A percentile compares a stretch with the other conserved stretches of the same genome.
Conservation (phyloP, 495 filamentous ascomycete species). For the Lepraria neglecta region DNA sequence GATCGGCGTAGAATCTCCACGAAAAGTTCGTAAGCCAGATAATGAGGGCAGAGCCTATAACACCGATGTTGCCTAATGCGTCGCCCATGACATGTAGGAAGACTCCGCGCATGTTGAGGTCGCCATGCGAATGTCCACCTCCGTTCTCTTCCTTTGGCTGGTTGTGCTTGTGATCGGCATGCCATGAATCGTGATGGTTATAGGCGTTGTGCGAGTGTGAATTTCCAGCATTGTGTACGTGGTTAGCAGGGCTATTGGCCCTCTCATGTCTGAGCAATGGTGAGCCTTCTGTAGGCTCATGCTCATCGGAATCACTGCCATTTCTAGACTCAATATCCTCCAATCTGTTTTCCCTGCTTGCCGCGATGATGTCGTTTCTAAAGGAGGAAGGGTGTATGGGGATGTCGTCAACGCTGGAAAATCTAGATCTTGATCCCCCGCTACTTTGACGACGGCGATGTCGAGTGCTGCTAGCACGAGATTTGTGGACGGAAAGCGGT, state of each 20-base stretch:
- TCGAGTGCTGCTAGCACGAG: slow-evolving; percentile 28
- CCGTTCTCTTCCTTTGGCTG: slow-evolving; percentile 58
- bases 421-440: slow-evolving; percentile 47
- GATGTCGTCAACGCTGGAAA: slow-evolving; percentile 62
- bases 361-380: slow-evolving; percentile 82
- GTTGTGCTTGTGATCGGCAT: slow-evolving; percentile 65
- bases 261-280: slow-evolving; percentile 37
- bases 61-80: slow-evolving; percentile 92
- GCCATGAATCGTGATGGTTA: slow-evolving; percentile 10
- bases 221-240: slow-evolving; percentile 15
- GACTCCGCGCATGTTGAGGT: slow-evolving; percentile 97
- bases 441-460: slow-evolving; percentile 46
- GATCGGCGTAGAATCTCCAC: slow-evolving; percentile 77
- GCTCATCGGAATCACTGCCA: slow-evolving; percentile 44
- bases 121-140: slow-evolving; percentile 67
- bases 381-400: slow-evolving; percentile 85
- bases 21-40: slow-evolving; percentile 77
- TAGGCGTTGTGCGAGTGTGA: neutral
- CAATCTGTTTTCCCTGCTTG: slow-evolving; percentile 59
- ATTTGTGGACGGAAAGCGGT: slow-evolving; percentile 29
- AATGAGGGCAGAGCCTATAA: slow-evolving; percentile 84
- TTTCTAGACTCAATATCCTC: slow-evolving; percentile 50
- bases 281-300: slow-evolving; percentile 41
- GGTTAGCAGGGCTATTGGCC: slow-evolving; percentile 23
- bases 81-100: slow-evolving; percentile 95